Conservation (phyloP, 108 stramenopile species). For the Skeletonema menzelii region DNA sequence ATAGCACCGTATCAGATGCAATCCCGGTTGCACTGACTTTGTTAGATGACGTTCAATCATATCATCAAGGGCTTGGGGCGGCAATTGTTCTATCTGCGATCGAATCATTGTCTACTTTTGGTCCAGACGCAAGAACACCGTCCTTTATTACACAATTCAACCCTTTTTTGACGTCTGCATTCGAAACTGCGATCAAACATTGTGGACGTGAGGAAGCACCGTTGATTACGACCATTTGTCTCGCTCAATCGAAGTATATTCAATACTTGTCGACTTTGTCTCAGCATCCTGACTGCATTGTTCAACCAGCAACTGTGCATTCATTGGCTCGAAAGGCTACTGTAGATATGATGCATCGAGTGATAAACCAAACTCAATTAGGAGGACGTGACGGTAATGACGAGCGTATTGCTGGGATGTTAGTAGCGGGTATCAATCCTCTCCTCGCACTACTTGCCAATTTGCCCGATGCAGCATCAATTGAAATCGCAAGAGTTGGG, state of each 20-base stretch:
- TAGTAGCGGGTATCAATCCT: conserved; percentile 64
- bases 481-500: conserved; percentile 65
- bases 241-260: conserved; percentile 38
- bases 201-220: conserved; percentile 22
- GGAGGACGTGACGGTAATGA: conserved; percentile 31
- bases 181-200: conserved; percentile 19
- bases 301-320: not conserved
- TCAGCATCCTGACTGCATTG: not conserved
- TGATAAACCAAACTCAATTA: conserved; percentile 16
- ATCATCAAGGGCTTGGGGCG: conserved; percentile 30
- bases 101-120: conserved; percentile 6
- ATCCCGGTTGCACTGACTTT: conserved; percentile 28
- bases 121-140: not conserved
- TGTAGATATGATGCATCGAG: conserved; percentile 14
- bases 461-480: conserved; percentile 39
- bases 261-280: conserved; percentile 4
- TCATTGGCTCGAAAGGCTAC: conserved; percentile 15
- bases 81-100: conserved; percentile 20
- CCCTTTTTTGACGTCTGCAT: conserved; percentile 4
- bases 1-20: conserved; percentile 12
- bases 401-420: conserved; percentile 31
- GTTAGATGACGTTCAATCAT: conserved; percentile 26
- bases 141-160: conserved; percentile 11
- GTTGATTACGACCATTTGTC: conserved; percentile 18
- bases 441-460: conserved; percentile 46